Evolutionary conservation across 306 rosid species (phyloP).

Genomic region (Adenanthera pavonina): DNA sequence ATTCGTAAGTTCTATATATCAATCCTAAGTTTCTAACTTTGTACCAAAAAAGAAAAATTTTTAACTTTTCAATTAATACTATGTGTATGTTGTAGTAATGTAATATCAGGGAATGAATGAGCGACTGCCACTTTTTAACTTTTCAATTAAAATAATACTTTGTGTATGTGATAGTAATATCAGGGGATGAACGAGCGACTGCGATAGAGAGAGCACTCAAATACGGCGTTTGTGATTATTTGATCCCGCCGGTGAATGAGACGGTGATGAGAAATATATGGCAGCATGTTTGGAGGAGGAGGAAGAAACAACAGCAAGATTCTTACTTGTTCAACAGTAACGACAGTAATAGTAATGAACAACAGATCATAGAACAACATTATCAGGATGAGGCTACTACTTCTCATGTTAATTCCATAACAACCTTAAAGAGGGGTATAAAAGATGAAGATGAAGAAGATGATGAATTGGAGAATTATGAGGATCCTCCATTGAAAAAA

Average conservation of each 20-base stretch:
- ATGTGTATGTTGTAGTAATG: too few relatives aligned
- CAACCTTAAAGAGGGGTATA: not conserved
- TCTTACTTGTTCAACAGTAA: too few relatives aligned
- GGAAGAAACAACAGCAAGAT: not conserved
- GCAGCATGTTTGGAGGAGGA: not conserved
- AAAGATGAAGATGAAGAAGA: not conserved
- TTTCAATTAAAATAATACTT: too few relatives aligned
- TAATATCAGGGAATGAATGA: too few relatives aligned
- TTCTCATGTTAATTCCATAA: not conserved
- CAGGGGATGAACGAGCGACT: not conserved
- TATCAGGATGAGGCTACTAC: not conserved
- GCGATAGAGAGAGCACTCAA: not conserved
- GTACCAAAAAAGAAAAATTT: too few relatives aligned
- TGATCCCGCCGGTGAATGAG: not conserved
- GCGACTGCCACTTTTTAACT: too few relatives aligned
- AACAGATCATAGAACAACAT: too few relatives aligned
- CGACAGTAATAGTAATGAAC: not conserved
- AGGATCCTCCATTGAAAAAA: not conserved
- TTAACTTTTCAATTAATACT: too few relatives aligned
- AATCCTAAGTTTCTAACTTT: too few relatives aligned
- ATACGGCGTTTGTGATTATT: not conserved
- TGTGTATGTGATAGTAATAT: not conserved
- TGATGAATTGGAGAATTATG: not conserved
- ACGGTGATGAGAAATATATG: not conserved
- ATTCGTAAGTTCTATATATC: not conserved